These are phyloP conservation scores for Trametes cubensis DNA, from an alignment of 768 basidiomycete genomes.

Conservation along the genomic window DNA sequence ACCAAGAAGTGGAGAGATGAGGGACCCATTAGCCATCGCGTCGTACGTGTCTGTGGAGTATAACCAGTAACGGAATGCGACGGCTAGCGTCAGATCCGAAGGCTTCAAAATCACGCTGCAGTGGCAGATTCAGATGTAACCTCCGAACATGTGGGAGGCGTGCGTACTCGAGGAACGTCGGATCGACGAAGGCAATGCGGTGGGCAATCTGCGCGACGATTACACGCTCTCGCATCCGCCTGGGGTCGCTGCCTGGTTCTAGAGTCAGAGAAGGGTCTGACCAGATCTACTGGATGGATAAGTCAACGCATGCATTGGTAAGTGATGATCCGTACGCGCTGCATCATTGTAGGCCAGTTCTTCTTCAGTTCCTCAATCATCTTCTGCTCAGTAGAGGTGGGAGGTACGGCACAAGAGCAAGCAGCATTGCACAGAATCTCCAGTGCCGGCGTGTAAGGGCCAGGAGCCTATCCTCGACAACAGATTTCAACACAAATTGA, in stretches of 20 bases:
- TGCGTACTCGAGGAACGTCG: conserved; percentile 19
- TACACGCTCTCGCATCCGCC: conserved; percentile 4
- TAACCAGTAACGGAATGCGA: conserved; percentile 13
- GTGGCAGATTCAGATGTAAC: background rate
- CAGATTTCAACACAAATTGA: background rate
- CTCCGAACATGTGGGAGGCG: background rate
- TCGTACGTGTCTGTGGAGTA: conserved; percentile 7
- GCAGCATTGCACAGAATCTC: conserved; percentile 6
- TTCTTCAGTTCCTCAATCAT: conserved; percentile 16
- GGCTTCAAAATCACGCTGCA: conserved; percentile 14
- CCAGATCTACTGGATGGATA: conserved; percentile 4
- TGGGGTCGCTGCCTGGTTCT: background rate
- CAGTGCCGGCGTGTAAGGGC: background rate
- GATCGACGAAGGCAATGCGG: conserved; percentile 10
- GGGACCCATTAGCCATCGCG: background rate
- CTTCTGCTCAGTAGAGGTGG: conserved; percentile 6
- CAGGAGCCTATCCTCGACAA: background rate
- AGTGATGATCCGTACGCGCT: conserved; percentile 2
- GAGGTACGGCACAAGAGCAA: background rate
- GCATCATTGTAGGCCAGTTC: conserved; percentile 15
- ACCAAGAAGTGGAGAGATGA: background rate
- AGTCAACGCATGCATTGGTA: background rate
- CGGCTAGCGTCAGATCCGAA: conserved; percentile 12
- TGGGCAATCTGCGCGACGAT: conserved; percentile 8
- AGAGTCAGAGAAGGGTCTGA: conserved; percentile 8